These are phyloP conservation scores for Ceratobasidium sp. DNA, from an alignment of 1,284 basidiomycete species.

Conservation along the genomic window DNA sequence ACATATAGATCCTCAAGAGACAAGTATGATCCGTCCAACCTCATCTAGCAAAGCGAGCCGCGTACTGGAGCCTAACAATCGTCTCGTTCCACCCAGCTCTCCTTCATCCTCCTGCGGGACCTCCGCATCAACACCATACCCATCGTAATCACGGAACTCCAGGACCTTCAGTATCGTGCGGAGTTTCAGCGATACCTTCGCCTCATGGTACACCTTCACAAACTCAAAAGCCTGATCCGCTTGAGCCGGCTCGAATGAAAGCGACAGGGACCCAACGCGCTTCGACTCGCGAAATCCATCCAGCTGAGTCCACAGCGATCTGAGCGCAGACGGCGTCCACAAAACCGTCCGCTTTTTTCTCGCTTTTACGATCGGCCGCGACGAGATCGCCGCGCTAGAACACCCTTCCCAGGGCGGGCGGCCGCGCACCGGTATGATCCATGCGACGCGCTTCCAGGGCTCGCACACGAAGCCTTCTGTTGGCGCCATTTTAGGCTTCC, in stretches of 20 bases:
- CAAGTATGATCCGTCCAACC: slow-evolving; percentile 18
- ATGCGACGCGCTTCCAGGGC: slow-evolving; percentile 38
- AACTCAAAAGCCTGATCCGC: slow-evolving; percentile 37
- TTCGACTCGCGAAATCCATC: slow-evolving; percentile 37
- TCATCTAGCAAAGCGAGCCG: slow-evolving; percentile 32
- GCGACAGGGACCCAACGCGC: slow-evolving; percentile 30
- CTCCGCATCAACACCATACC: slow-evolving; percentile 29
- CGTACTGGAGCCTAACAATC: slow-evolving; percentile 29
- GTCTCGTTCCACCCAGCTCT: not conserved
- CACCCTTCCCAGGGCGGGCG: slow-evolving; percentile 40
- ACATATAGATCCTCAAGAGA: slow-evolving; percentile 12
- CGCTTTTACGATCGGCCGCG: slow-evolving; percentile 31
- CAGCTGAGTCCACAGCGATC: slow-evolving; percentile 37
- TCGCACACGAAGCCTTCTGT: slow-evolving; percentile 18
- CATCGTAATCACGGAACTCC: slow-evolving; percentile 31
- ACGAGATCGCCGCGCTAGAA: slow-evolving; percentile 37
- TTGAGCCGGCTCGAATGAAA: slow-evolving; percentile 34
- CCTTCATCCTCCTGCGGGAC: not conserved
- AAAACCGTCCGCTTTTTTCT: slow-evolving; percentile 35
- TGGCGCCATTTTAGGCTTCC: slow-evolving; percentile 12
- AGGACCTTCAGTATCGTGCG: slow-evolving; percentile 39
- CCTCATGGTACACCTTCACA: slow-evolving; percentile 40
- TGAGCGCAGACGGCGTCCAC: slow-evolving; percentile 40
- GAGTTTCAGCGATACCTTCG: slow-evolving; percentile 37
- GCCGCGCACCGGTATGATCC: slow-evolving; percentile 41